Base-by-base conservation (phyloP, 805 yeast species). In the Monosporozyma yasuniensis region DNA sequence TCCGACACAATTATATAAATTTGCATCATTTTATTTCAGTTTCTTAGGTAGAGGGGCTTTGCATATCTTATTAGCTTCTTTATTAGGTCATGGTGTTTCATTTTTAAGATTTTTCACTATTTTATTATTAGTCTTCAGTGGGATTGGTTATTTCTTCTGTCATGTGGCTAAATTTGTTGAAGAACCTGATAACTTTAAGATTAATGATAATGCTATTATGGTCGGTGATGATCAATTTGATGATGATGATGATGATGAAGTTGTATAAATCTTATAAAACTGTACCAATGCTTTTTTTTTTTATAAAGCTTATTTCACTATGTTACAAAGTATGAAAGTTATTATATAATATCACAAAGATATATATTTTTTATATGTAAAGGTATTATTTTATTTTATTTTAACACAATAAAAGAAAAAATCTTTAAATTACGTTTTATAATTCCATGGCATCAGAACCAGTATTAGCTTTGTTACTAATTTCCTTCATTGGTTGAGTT, bases 181-280 rank as follows among this genome's bases (percentile, higher is more conserved):
- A 48, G 84, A 89, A 27, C 96, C 96, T 18, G 84, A 78, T 50
- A 87, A 84, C 68, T 87, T 88, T 86, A 84, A 76, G 59, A 69
- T 75, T 37, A 81, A 72, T 42, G 72, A 73, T n/a, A 72, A 64
- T 38, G 65, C 68, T 6, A 51, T 70, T 16, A 56, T 66, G 16
- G 64, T 63, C 32, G 72, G 67, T 25, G 72, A 65, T 19, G 72
- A 69, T 37, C 74, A 68, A 46, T 57, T 56, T 35, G 57, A 52
- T 44, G 49, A 42, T 16, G 42, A 41, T 32, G 51, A 44, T 28
- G 55, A 46, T 32, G 53, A 53, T 42, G 56, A 53, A 39, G 50
- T 50, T 25, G 46, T 53, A n/a, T 53, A 39, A 46, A n/a, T n/a
- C n/a, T n/a, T n/a, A n/a, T n/a, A n/a, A n/a, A n/a, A n/a, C n/a